Percentiles rank a stretch among this genome's conserved stretches.
These are phyloP conservation scores for apple (Malus domestica) DNA, from an alignment of 306 rosid species.

Conservation along the genomic window DNA sequence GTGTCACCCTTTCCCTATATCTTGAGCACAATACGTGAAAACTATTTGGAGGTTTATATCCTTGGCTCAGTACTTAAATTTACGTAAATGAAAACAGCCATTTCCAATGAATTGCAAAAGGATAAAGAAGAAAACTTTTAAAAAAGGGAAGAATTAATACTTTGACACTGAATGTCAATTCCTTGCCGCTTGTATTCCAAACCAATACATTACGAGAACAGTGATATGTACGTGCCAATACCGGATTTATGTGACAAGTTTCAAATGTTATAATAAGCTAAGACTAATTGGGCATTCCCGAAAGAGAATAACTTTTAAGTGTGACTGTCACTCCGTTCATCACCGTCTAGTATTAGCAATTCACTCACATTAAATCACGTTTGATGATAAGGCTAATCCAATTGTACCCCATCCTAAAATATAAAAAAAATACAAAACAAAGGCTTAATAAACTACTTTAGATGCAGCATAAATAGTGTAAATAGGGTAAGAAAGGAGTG, in stretches of 20 bases:
- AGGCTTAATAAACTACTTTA: slow-evolving; percentile 36
- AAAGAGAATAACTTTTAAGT: neutral
- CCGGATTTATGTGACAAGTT: neutral
- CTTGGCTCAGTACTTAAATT: neutral
- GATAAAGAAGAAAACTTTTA: neutral
- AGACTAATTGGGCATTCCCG: neutral
- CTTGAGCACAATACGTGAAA: too few relatives aligned
- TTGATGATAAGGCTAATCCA: too few relatives aligned
- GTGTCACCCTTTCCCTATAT: too few relatives aligned
- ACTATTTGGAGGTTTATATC: too few relatives aligned
- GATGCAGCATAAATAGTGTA: slow-evolving; percentile 44
- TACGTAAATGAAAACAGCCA: neutral
- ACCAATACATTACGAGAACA: slow-evolving; percentile 9
- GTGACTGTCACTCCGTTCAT: too few relatives aligned
- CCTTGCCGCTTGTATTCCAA: slow-evolving; percentile 22
- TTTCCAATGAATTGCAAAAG: neutral
- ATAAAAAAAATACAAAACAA: neutral
- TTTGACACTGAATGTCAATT: slow-evolving; percentile 29
- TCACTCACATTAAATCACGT: too few relatives aligned
- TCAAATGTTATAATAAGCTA: neutral
- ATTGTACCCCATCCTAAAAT: too few relatives aligned
- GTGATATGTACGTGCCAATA: slow-evolving; percentile 7
- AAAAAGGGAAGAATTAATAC: neutral
- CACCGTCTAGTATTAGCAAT: too few relatives aligned
- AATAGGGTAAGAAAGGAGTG: slow-evolving; percentile 41